Base-by-base conservation (phyloP, 495 filamentous ascomycete species). In the Podospora australis region DNA sequence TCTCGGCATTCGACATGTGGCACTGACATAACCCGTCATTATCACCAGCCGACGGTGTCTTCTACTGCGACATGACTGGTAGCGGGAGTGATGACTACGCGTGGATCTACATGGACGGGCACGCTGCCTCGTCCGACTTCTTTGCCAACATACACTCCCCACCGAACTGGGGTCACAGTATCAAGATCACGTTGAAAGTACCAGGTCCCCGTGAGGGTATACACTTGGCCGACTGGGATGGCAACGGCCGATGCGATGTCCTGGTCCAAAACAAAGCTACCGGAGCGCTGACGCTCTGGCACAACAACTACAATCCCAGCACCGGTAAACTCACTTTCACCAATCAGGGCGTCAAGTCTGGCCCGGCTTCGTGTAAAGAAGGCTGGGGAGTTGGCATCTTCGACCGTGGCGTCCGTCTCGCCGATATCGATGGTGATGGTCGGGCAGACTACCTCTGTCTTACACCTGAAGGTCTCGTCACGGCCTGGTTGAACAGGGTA, bases 71-170 rank as follows among this genome's bases (percentile, higher is more conserved):
- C 38, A 57, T 60, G 57, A 10, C 17, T 20, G 57, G 57, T 25
- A 51, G 13, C 72, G 28, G 75, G 60, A 32, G 72, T 67, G 51
- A 79, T 69, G 53, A 79, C 59, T 38, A 73, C 49, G 46, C 72
- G 49, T 34, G 73, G 71, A 30, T 58, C 59, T 29, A 44, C 21
- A n/a, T 13, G 11, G 39, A 39, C 24, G 57, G 57, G 7, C 41
- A 54, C 34, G 45, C n/a, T n/a, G n/a, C n/a, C n/a, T n/a, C 50
- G 23, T 28, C 17, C 20, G 26, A 48, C 36, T 17, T 45, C 20
- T 53, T 17, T 40, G 38, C 16, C 7, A 60, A 54, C 44, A 6
- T 39, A 14, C 17, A 43, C 22, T 25, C 22, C 13, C 54, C 49
- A 1, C 47, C 47, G 20, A 19, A 44, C 26, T 41, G 22, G 28